Conservation (phyloP, 2,329 filamentous ascomycete species). For the Kalmusia sp. region DNA sequence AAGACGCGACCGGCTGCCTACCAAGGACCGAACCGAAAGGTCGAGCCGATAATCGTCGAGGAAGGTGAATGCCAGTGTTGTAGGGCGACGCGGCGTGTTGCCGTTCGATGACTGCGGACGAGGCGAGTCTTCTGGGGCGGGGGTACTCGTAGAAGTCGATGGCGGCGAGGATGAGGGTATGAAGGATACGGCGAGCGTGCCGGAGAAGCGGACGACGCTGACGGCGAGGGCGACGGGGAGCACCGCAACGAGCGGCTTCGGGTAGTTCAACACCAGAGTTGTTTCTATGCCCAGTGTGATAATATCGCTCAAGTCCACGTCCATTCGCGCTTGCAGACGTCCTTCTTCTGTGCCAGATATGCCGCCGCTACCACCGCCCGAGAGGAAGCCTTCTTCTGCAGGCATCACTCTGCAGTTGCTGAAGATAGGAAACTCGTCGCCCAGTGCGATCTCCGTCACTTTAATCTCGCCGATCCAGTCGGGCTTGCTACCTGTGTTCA, state of each 20-base stretch:
- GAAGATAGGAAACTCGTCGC: constrained; percentile 98
- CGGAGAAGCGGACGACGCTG: constrained; percentile 91
- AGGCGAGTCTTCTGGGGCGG: constrained; percentile 21
- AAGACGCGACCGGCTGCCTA: constrained; percentile 79
- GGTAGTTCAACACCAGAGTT: constrained; percentile 92
- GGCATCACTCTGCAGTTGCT: constrained; percentile 97
- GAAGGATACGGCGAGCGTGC: constrained; percentile 91
- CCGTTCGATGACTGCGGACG: constrained; percentile 28
- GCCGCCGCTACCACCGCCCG: constrained; percentile 41
- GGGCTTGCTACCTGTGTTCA: constrained; percentile 87
- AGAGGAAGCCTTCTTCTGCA: constrained; percentile 75
- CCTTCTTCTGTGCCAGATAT: constrained; percentile 68
- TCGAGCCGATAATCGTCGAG: constrained; percentile 86
- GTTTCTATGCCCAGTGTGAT: constrained; percentile 95
- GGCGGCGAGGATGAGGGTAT: constrained; percentile 67
- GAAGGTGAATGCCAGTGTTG: constrained; percentile 94
- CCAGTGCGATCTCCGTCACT: constrained; percentile 90
- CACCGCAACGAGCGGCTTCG: constrained; percentile 85
- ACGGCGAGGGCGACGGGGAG: constrained; percentile 91
- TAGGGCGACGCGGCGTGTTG: constrained; percentile 59
- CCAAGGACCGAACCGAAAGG: constrained; percentile 78
- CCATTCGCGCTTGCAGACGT: constrained; percentile 90
- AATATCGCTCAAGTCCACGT: constrained; percentile 95
- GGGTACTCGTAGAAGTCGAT: constrained; percentile 36
- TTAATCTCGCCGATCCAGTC: constrained; percentile 93